phyloP scores from a whole-genome alignment of 257 asterid genomes.

The Solanum etuberosum region DNA sequence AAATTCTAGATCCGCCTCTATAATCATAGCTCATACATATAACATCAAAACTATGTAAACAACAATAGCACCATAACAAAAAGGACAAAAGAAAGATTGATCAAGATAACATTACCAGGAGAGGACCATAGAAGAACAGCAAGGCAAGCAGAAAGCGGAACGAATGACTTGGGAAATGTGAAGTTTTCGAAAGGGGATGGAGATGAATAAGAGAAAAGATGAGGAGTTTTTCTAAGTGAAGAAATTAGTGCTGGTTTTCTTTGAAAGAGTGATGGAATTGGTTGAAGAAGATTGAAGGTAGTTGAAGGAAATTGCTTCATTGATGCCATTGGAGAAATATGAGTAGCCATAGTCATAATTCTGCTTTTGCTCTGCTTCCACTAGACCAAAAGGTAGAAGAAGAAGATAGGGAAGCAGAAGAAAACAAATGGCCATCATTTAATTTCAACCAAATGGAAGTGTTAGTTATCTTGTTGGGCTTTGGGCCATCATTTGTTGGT shows the following conservation, averaged over 20 bases:
- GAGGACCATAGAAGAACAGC: constrained; percentile 36
- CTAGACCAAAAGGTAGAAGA: neutral
- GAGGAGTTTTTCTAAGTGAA: neutral
- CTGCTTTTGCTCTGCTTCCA: neutral
- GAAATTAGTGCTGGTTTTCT: neutral
- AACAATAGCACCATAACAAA: neutral
- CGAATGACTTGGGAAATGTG: neutral
- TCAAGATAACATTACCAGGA: constrained; percentile 32
- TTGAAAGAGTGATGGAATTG: constrained; percentile 3
- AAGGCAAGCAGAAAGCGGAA: constrained; percentile 46
- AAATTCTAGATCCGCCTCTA: neutral
- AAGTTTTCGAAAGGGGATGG: neutral
- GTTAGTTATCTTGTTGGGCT: neutral
- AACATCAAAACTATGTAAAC: neutral
- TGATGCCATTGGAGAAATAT: neutral
- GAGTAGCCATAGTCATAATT: neutral
- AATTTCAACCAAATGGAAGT: neutral
- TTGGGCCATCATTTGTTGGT: neutral
- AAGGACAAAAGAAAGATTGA: neutral
- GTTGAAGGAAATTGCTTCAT: neutral
- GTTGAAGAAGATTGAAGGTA: neutral
- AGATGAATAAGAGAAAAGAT: neutral
- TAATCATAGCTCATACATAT: neutral
- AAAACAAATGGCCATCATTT: neutral
- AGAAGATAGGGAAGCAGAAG: neutral